phyloP scores from a whole-genome alignment of 306 rosid genomes.

The Quercus mongolica region DNA sequence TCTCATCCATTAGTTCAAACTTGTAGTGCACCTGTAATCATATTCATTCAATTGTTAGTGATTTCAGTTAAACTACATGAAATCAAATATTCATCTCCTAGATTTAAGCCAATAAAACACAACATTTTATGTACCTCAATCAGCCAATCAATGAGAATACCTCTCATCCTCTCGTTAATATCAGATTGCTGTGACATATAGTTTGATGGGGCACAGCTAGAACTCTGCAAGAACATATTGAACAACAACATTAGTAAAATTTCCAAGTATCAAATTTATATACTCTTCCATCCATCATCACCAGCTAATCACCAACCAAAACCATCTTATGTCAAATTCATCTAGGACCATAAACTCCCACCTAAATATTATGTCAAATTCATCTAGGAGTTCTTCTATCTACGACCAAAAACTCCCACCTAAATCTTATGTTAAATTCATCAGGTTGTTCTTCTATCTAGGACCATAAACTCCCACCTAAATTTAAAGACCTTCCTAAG shows the following conservation, averaged over 20 bases:
- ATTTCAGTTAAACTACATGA: neutral
- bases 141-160: constrained; percentile 58
- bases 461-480: neutral
- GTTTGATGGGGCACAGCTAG: constrained; percentile 31
- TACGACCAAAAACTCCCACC: neutral
- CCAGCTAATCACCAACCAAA: neutral
- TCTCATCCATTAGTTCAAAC: constrained; percentile 68
- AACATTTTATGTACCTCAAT: constrained; percentile 41
- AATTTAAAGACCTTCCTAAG: neutral
- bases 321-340: neutral
- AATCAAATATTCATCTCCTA: neutral
- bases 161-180: constrained; percentile 62
- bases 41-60: neutral
- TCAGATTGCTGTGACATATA: constrained; percentile 53
- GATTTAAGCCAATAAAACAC: neutral
- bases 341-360: neutral
- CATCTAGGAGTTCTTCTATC: neutral
- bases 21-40: constrained; percentile 56
- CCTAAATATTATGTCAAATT: neutral
- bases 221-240: constrained; percentile 27
- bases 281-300: neutral
- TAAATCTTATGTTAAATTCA: neutral
- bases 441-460: neutral
- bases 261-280: too few species aligned
- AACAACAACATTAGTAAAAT: neutral